A percentile compares a stretch with the other conserved stretches of the same genome.
phyloP scores from a whole-genome alignment of 768 basidiomycete species.

The Xanthoconium stramineum region DNA sequence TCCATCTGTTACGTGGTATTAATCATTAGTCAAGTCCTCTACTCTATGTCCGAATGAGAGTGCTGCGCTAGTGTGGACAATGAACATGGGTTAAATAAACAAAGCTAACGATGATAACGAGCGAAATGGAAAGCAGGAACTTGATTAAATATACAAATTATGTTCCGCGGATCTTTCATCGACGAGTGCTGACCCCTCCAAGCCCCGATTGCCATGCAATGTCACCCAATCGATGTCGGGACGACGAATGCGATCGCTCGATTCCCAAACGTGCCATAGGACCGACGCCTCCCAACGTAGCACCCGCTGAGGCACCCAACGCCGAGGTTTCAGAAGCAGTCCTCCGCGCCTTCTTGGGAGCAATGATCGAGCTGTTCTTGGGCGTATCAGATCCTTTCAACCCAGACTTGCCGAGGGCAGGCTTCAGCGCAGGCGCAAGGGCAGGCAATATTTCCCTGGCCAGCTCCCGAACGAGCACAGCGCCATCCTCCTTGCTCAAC shows the following conservation, averaged over 20 bases:
- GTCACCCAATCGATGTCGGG: constrained; percentile 57
- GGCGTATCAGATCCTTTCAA: constrained; percentile 36
- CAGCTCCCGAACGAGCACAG: constrained; percentile 86
- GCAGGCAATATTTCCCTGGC: constrained; percentile 83
- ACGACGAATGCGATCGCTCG: constrained; percentile 37
- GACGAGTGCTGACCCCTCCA: constrained; percentile 13
- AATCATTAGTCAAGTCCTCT: constrained; percentile 25
- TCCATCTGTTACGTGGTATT: constrained; percentile 11
- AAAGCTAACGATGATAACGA: constrained; percentile 7
- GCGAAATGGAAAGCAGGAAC: constrained; percentile 12
- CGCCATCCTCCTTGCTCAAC: constrained; percentile 81
- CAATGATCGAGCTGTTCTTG: constrained; percentile 41
- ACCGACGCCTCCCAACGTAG: constrained; percentile 16
- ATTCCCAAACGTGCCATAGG: constrained; percentile 29
- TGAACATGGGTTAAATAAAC: constrained; percentile 16
- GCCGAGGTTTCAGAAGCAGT: constrained; percentile 67
- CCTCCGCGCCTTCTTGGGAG: constrained; percentile 63
- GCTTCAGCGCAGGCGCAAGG: constrained; percentile 67
- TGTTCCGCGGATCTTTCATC: constrained; percentile 14
- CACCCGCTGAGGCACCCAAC: constrained; percentile 22
- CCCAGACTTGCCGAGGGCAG: constrained; percentile 35
- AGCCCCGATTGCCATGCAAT: constrained; percentile 51
- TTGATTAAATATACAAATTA: constrained; percentile 7
- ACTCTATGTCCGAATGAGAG: constrained; percentile 32
- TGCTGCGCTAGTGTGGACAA: constrained; percentile 15